A percentile compares a stretch with the other conserved stretches of the same genome.
Evolutionary conservation across 495 filamentous ascomycete species (phyloP).

Genomic region (Podospora bellae-mahoneyi): DNA sequence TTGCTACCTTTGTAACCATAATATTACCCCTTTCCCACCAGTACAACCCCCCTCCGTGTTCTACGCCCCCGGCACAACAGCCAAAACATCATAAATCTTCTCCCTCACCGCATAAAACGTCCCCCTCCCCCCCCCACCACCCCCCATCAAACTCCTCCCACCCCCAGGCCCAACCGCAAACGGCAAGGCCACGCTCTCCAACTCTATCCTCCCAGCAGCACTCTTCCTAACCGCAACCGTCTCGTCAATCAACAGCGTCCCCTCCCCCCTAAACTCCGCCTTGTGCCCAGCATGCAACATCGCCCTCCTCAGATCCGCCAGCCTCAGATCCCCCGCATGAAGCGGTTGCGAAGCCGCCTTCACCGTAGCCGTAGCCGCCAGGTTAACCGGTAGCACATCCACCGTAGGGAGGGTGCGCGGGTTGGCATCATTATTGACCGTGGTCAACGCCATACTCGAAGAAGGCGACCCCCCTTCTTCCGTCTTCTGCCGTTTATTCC

Average conservation of each 20-base stretch:
- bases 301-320: slow-evolving; percentile 81
- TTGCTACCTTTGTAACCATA: no score
- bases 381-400: slow-evolving; percentile 71
- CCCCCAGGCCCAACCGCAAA: slow-evolving; percentile 7
- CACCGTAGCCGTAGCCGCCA: slow-evolving; percentile 62
- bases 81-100: slow-evolving; percentile 38
- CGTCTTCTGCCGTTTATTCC: slow-evolving; percentile 33
- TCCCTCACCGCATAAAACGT: slow-evolving; percentile 35
- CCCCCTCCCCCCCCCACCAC: slow-evolving; percentile 16
- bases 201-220: slow-evolving; percentile 79
- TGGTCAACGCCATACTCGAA: neutral
- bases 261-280: slow-evolving; percentile 91
- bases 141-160: neutral
- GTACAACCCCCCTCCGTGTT: neutral
- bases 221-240: slow-evolving; percentile 85
- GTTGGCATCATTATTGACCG: slow-evolving; percentile 10
- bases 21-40: no score
- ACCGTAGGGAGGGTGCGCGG: slow-evolving; percentile 58
- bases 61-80: slow-evolving; percentile 35
- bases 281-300: slow-evolving; percentile 79
- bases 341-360: slow-evolving; percentile 79
- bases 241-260: slow-evolving; percentile 84
- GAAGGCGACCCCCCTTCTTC: slow-evolving; percentile 15
- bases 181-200: slow-evolving; percentile 69
- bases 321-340: slow-evolving; percentile 87